Base-by-base conservation (phyloP, 371 early-diverging fungal genomes). In the Mucor racemosus region DNA sequence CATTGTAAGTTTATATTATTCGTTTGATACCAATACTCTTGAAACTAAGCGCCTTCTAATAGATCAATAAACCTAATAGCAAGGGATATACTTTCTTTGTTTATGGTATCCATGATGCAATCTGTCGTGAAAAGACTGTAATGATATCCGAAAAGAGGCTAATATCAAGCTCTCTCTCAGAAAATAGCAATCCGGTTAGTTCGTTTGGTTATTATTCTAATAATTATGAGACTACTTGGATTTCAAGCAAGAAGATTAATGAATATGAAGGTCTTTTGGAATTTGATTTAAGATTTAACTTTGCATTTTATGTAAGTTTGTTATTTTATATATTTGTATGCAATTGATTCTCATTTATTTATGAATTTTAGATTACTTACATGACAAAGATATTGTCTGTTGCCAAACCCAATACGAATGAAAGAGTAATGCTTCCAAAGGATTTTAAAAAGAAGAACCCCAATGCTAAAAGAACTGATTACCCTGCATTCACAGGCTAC, bases 401-500 rank as follows among this genome's bases (percentile, higher is more conserved):
- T 11, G n/a, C 13, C 14, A 38, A 65, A 10, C 60, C 58, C 15
- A 40, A 80, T 46, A 55, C 76, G 57, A 69, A 76, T 39, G 34
- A 68, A 5, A 33, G 41, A 26, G 60, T 77, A 1, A 64, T 62
- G 3, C 63, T 82, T 10, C 82, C 82, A 3, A 76, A 75, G 48
- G 71, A 73, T 15, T 84, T 72, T 41, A 68, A 70, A n/a, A 64
- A 74, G 17, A 53, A 65, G 0, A 71, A 77, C 21, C 77, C 75
- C 9, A 73, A 78, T 7, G 68, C 75, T 9, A 75, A 71, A 26
- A 50, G 19, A 11, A n/a, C 62, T 9, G 69, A 75, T 0, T 80
- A 80, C 56, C 82, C 85, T 9, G 9, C n/a, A n/a, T 44, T 63
- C 7, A 83, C 83, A 14, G 88, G 86, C 5, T 76, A 73, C 53